Base-by-base conservation (phyloP, 2,329 filamentous ascomycete genomes). In the Saccharata proteae region DNA sequence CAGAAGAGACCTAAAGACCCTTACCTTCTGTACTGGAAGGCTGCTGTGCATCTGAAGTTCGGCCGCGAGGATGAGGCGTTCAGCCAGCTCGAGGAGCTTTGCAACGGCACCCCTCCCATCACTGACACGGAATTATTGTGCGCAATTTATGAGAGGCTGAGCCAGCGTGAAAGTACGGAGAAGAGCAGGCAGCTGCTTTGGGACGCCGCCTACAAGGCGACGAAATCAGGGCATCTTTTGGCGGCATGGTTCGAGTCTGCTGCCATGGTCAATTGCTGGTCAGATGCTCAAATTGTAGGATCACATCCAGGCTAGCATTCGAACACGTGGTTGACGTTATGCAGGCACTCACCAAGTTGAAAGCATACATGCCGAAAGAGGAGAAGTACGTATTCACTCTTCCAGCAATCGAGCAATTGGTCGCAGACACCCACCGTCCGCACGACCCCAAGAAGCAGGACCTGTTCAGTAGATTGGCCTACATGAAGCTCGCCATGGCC, bases 1-100 rank as follows among this genome's bases (percentile, higher is more conserved):
- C 55, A 56, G 38, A 56, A 54, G 35, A 43, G 42, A 6, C 46
- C 51, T 12, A 41, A 44, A 15, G 53, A 57, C 29, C 48, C 53
- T n/a, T 56, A 51, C 39, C 39, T 55, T 16, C 29, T 36, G 10
- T 32, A 24, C 16, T 32, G 34, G 29, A 32, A 22, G 29, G 34
- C 34, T n/a, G 29, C 29, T 13, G 26, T 36, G 22, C 21, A 36
- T 18, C 26, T 36, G 24, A 35, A 35, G 21, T 36, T 36, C 26
- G 34, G 20, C 19, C 24, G 26, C n/a, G 29, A 29, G 25, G 34
- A 36, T 17, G 34, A 32, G 16, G 34, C 33, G n/a, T 30, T 35
- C 18, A 9, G 29, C 6, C 34, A 32, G 20, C 21, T 36, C 10
- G 34, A 16, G 24, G n/a, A 11, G 6, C 29, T 32, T 15, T 29